Conservation (phyloP, 257 asterid genomes). For the Solanum ossicruentum region DNA sequence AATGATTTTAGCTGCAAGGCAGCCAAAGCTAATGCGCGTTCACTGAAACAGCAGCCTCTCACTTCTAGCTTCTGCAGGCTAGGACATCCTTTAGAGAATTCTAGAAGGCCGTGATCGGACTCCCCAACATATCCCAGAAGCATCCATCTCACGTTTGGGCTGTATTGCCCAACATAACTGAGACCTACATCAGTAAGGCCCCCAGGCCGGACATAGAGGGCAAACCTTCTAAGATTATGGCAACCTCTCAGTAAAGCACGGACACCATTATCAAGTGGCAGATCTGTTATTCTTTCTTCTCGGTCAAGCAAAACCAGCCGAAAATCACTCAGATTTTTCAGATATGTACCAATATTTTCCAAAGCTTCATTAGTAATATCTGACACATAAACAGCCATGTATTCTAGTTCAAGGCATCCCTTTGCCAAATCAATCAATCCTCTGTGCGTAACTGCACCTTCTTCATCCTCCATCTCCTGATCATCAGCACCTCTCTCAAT, state of each 20-base stretch:
- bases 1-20: constrained; percentile 36
- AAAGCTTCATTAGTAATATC: constrained; percentile 54
- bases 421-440: constrained; percentile 43
- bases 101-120: constrained; percentile 69
- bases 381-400: constrained; percentile 55
- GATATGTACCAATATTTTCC: constrained; percentile 44
- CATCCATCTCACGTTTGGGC: constrained; percentile 80
- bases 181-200: constrained; percentile 73
- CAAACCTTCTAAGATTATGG: constrained; percentile 54
- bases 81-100: constrained; percentile 77
- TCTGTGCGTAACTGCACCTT: constrained; percentile 52
- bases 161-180: constrained; percentile 52
- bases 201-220: constrained; percentile 65
- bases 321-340: constrained; percentile 52
- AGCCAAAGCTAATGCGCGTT: constrained; percentile 58
- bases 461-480: constrained; percentile 52
- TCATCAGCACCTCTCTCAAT: constrained; percentile 62
- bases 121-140: constrained; percentile 73
- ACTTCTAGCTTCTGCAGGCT: constrained; percentile 65
- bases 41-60: constrained; percentile 81
- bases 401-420: constrained; percentile 51
- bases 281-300: constrained; percentile 51
- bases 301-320: constrained; percentile 69
- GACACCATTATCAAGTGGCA: constrained; percentile 81
- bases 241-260: constrained; percentile 56